Conservation (phyloP, 2,329 filamentous ascomycete genomes). For the Pseudocercospora cruenta region DNA sequence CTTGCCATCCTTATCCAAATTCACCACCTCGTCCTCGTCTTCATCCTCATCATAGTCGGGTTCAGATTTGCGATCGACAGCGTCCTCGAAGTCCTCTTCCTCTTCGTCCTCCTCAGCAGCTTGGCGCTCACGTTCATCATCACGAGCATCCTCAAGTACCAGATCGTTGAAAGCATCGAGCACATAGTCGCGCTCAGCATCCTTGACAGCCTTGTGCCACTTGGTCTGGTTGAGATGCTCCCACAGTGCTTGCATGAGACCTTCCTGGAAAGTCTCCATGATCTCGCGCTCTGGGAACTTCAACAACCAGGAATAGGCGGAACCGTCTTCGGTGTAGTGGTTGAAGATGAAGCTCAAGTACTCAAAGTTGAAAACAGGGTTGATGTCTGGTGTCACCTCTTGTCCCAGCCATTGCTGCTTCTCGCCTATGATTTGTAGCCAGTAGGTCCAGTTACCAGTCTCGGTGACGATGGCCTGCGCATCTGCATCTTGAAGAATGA, state of each 20-base stretch:
- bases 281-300: slow-evolving; percentile 83
- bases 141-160: slow-evolving; percentile 78
- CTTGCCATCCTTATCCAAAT: slow-evolving; percentile 73
- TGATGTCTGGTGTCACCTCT: slow-evolving; percentile 84
- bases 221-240: slow-evolving; percentile 93
- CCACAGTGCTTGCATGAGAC: slow-evolving; percentile 94
- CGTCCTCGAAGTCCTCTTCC: slow-evolving; percentile 62
- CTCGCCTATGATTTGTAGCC: slow-evolving; percentile 79
- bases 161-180: slow-evolving; percentile 94
- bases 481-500: slow-evolving; percentile 74
- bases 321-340: slow-evolving; percentile 84
- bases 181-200: slow-evolving; percentile 90
- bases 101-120: slow-evolving; percentile 59
- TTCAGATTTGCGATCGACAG: slow-evolving; percentile 66
- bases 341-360: slow-evolving; percentile 99
- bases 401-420: slow-evolving; percentile 86
- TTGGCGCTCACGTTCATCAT: slow-evolving; percentile 58
- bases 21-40: slow-evolving; percentile 77
- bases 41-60: slow-evolving; percentile 74
- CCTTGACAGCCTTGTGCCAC: slow-evolving; percentile 84
- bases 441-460: slow-evolving; percentile 90
- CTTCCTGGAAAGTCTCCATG: slow-evolving; percentile 87
- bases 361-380: slow-evolving; percentile 98
- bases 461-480: slow-evolving; percentile 83
- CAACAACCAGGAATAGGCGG: slow-evolving; percentile 92